Evolutionary conservation across 1,284 basidiomycete genomes (phyloP), one percentile per base, ranked within the genome.

Genomic region (Xanthoconium separans): DNA sequence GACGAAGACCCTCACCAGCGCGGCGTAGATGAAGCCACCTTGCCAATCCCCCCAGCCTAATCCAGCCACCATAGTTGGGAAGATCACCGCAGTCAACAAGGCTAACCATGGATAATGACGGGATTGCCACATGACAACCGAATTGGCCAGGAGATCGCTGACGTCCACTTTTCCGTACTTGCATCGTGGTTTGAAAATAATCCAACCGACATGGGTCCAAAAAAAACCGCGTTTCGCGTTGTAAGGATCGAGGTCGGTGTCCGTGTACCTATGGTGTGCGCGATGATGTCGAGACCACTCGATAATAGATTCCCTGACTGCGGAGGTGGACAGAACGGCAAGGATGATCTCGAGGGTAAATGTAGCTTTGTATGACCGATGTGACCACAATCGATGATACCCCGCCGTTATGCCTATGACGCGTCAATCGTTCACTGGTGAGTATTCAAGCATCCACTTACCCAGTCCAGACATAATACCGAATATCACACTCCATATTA

Each of bases 211-310:
- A 67, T 94, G 92, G 2, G 88, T 82, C 75, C 81, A 85, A 66
- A 76, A 79, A 65, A 89, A 80, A 18, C 92, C 93, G 65, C 85
- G 82, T 73, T 91, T 86, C 5, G 92, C 91, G 56, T 88, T 87
- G 78, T 95, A 95, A 0, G 92, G 93, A 75, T 95, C 92, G 57
- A 95, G 85, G 53, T 93, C 88, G 63, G 93, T 95, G 76, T 95
- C 93, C 70, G 92, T 94, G 77, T 95, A 94, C 54, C 91, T 82
- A 72, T 94, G 91, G 75, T 95, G 91, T 9, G 91, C 91, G 55
- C 93, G 86, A 77, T 95, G 92, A 59, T 89, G 90, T 46, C 91
- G 81, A 24, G 84, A 85, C 92, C 93, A 95, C 93, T 92, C 94
- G 67, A 87, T 87, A 75, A 94, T 92, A 29, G 91, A 91, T 24